A percentile compares a stretch with the other conserved stretches of the same genome.
Conservation (phyloP, 176 grass and related monocot genomes). For the Sorghum bicolor region DNA sequence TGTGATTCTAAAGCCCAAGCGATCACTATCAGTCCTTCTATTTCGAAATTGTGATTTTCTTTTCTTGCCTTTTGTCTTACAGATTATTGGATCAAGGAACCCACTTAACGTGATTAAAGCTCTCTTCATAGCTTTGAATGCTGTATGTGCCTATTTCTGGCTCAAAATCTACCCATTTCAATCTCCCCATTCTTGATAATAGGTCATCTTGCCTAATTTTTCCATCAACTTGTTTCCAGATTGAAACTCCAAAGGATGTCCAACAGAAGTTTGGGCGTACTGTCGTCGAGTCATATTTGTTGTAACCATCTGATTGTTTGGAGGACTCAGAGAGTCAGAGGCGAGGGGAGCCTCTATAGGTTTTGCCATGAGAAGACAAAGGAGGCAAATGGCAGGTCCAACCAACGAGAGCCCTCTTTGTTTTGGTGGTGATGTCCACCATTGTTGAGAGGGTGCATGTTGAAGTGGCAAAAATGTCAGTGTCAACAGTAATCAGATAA, state of each 20-base stretch:
- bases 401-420: neutral
- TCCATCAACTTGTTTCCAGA: constrained; percentile 37
- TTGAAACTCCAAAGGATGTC: constrained; percentile 88
- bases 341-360: neutral
- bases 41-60: neutral
- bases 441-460: neutral
- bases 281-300: constrained; percentile 82
- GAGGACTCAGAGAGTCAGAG: neutral
- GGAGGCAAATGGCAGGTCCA: neutral
- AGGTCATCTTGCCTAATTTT: neutral
- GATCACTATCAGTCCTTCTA: neutral
- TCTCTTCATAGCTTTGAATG: constrained; percentile 94
- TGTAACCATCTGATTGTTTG: constrained; percentile 32
- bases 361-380: neutral
- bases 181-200: neutral
- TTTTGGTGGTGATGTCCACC: neutral
- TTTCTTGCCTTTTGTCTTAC: neutral
- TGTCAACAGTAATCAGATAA: neutral
- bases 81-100: constrained; percentile 98
- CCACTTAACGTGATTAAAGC: constrained; percentile 89
- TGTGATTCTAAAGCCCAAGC: constrained; percentile 17
- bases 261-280: constrained; percentile 96
- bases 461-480: neutral
- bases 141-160: constrained; percentile 44
- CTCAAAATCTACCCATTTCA: neutral